These are phyloP conservation scores for Syzygium jambos DNA, from an alignment of 345 rosid genomes.

Conservation along the genomic window DNA sequence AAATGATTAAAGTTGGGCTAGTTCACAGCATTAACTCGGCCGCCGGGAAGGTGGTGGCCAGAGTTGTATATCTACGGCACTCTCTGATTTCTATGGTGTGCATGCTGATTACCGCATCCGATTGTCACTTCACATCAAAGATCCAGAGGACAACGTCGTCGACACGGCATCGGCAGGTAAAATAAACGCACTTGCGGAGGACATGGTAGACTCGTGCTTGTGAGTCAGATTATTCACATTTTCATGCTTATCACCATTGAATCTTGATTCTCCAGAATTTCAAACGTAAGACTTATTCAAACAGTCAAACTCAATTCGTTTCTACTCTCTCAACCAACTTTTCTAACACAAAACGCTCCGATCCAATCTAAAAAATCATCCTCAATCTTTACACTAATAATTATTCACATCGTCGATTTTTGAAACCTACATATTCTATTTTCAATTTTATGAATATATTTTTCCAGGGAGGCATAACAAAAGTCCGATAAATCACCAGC, in stretches of 20 bases:
- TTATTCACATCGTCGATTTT: background rate
- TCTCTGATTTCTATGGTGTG: background rate
- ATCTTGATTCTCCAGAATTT: too few species aligned
- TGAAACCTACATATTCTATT: background rate
- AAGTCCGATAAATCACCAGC: background rate
- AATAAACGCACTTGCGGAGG: background rate
- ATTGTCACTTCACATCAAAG: background rate
- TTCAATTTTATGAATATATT: background rate
- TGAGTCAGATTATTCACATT: background rate
- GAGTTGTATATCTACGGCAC: background rate
- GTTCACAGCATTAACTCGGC: background rate
- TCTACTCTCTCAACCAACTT: background rate
- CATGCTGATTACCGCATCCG: background rate
- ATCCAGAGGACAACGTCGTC: background rate
- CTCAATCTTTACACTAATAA: background rate
- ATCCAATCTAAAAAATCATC: background rate
- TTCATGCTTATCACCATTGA: too few species aligned
- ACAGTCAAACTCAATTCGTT: too few species aligned
- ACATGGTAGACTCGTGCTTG: background rate
- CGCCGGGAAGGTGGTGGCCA: background rate
- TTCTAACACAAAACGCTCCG: background rate
- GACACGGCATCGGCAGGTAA: background rate
- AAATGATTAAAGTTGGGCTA: background rate
- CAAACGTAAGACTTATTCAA: too few species aligned
- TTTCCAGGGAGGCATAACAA: background rate